Base-by-base conservation (phyloP, 352 stramenopile genomes). In the Plasmopara halstedii region DNA sequence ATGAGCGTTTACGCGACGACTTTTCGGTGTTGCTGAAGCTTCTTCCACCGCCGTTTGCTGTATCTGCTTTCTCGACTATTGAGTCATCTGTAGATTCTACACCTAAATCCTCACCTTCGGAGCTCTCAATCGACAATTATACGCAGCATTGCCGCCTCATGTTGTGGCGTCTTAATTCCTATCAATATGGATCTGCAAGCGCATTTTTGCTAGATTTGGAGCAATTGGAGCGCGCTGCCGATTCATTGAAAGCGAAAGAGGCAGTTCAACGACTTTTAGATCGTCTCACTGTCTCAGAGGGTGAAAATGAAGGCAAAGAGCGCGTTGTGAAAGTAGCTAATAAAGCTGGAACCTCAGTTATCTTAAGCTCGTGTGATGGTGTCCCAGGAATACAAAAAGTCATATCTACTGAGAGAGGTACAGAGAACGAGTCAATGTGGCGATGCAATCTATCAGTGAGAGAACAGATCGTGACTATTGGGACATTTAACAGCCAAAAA, bases 21-120 rank as follows among this genome's bases (percentile, higher is more conserved):
- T 89, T 87, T 57, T 64, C 74, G 46, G 46, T 62, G 41, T 57
- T 89, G 26, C 47, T 86, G 42, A 76, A 76, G 58, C 46, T 74
- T 7, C 61, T 88, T 0, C 62, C 61, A 22, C 42, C 48, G 6
- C 68, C 63, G 0, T 42, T 52, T 32, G 25, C 44, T 8, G 42
- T 54, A 1, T 52, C 42, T 17, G 33, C 20, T 18, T 38, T 50
- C 8, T 19, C 14, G 31, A 46, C 2, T 2, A 29, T 41, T 3
- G 22, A 32, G 21, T 20, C 31, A 6, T n/a, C 13, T 6, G 23
- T 19, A 25, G 4, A 25, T 10, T 42, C n/a, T 2, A 17, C 37
- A 22, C 7, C 42, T 34, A 43, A 37, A 48, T 27, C 20, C n/a
- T 7, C 42, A 33, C 22, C 25, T 20, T 6, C 20, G 5, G 49